These are phyloP conservation scores for Candida alai DNA, from an alignment of 805 yeast genomes.

Conservation along the genomic window DNA sequence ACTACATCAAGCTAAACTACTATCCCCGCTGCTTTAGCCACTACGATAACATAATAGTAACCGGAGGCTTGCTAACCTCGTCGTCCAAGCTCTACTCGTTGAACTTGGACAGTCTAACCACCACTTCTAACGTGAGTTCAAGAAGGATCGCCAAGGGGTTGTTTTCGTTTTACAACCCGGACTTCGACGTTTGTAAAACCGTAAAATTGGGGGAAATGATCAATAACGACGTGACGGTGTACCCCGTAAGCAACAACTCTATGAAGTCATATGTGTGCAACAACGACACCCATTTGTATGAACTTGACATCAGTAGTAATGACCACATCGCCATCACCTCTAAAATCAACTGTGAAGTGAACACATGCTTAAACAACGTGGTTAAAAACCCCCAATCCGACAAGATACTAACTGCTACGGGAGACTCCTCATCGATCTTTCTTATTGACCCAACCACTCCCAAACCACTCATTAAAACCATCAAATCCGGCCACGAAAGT, in stretches of 20 bases:
- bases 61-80: conserved; percentile 49
- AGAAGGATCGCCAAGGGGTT: conserved; percentile 55
- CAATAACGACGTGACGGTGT: conserved; percentile 70
- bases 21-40: conserved; percentile 66
- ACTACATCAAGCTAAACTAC: conserved; percentile 51
- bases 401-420: conserved; percentile 51
- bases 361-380: conserved; percentile 73
- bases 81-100: conserved; percentile 24
- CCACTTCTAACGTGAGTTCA: conserved; percentile 6
- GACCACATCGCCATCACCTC: conserved; percentile 39
- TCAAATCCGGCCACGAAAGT: conserved; percentile 62
- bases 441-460: conserved; percentile 44
- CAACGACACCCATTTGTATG: conserved; percentile 72
- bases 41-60: conserved; percentile 48
- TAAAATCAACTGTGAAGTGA: conserved; percentile 45
- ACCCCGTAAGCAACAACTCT: conserved; percentile 31
- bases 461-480: conserved; percentile 29
- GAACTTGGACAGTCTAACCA: conserved; percentile 20
- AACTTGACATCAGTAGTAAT: conserved; percentile 52
- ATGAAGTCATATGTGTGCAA: conserved; percentile 71
- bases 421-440: conserved; percentile 70
- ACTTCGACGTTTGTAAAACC: conserved; percentile 44
- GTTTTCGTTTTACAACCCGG: conserved; percentile 53
- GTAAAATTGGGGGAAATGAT: conserved; percentile 74
- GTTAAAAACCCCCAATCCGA: conserved; percentile 48